Evolutionary conservation across 140 eudicot species (phyloP).

Genomic region (Anethum foeniculum): DNA sequence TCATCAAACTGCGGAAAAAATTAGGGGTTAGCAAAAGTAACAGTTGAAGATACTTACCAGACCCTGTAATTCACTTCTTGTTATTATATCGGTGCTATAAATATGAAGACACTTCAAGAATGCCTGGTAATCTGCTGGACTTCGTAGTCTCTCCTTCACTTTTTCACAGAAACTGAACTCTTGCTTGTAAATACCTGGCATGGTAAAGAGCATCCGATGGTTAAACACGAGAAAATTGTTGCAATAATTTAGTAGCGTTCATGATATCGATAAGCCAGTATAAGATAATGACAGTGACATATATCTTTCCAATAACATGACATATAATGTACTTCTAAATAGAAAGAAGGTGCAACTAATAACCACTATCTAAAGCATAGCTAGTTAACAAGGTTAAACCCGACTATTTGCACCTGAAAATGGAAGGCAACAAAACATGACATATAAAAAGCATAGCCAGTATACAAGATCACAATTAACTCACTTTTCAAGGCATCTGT

Average conservation of each 20-base stretch:
- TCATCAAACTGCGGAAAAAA: not conserved
- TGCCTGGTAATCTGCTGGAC: slow-evolving; percentile 88
- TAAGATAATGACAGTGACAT: not conserved
- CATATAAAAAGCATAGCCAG: not conserved
- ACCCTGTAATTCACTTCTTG: slow-evolving; percentile 78
- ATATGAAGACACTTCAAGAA: slow-evolving; percentile 96
- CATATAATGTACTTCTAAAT: not conserved
- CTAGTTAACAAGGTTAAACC: not conserved
- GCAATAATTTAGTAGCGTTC: not conserved
- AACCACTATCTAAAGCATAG: not conserved
- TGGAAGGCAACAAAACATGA: not conserved
- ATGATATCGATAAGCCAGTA: not conserved
- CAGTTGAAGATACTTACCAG: slow-evolving; percentile 42
- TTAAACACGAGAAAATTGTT: not conserved
- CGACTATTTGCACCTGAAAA: not conserved
- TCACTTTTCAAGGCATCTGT: slow-evolving; percentile 83
- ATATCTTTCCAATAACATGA: not conserved
- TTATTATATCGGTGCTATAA: slow-evolving; percentile 89
- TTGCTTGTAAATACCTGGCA: slow-evolving; percentile 67
- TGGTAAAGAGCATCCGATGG: slow-evolving; percentile 6
- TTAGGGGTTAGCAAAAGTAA: not conserved
- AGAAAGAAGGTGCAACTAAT: not conserved
- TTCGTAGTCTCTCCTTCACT: slow-evolving; percentile 75
- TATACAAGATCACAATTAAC: slow-evolving; percentile 20
- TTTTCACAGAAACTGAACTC: slow-evolving; percentile 88